A percentile compares a stretch with the other conserved stretches of the same genome.
Evolutionary conservation across 345 rosid genomes (phyloP).

Genomic region (Aegle marmelos): DNA sequence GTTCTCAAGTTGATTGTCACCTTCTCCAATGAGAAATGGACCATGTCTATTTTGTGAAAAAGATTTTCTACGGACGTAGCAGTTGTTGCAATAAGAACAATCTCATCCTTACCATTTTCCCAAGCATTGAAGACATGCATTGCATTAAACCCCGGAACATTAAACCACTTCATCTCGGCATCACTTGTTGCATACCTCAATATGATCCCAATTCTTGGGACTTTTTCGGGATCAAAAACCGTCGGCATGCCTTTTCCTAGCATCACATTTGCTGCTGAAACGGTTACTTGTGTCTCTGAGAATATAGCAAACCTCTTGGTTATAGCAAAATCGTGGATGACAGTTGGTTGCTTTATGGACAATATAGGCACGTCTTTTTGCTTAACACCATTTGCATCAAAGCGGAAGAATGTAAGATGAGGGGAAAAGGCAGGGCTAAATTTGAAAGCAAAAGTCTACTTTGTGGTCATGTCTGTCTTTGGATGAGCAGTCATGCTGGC

Average conservation of each 20-base stretch:
- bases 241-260: conserved; percentile 13
- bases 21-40: conserved; percentile 15
- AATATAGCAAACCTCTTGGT: conserved; percentile 23
- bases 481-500: conserved; percentile 30
- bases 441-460: conserved; percentile 21
- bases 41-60: background rate
- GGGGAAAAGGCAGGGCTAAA: background rate
- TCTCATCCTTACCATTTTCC: conserved; percentile 18
- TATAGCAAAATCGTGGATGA: conserved; percentile 24
- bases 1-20: conserved; percentile 17
- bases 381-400: conserved; percentile 17
- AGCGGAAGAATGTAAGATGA: conserved; percentile 9
- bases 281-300: conserved; percentile 1
- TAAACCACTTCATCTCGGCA: conserved; percentile 17
- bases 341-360: conserved; percentile 4
- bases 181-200: conserved; percentile 14
- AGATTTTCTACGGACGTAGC: background rate
- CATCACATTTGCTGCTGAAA: background rate
- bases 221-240: conserved; percentile 1
- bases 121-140: conserved; percentile 23
- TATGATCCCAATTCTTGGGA: conserved; percentile 23
- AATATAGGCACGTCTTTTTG: conserved; percentile 14
- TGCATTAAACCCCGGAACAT: conserved; percentile 9
- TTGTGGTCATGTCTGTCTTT: conserved; percentile 13
- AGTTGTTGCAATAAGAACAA: conserved; percentile 21